These are phyloP conservation scores for Agrostemma githago DNA, from an alignment of 148 eudicot species.

Conservation along the genomic window DNA sequence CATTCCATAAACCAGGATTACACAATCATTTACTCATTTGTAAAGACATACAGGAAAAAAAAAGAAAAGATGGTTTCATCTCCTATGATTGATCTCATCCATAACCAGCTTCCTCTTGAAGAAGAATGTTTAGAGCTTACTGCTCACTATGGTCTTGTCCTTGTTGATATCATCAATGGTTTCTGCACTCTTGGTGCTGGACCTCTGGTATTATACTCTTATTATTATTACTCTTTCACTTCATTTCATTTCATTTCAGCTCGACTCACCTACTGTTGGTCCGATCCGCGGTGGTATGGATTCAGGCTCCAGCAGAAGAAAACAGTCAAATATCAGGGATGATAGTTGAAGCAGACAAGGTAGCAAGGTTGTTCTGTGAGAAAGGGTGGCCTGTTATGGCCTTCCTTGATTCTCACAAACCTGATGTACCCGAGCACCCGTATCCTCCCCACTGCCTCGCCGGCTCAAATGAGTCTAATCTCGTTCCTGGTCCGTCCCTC, in stretches of 20 bases:
- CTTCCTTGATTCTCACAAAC: slow-evolving; percentile 76
- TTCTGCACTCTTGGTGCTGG: slow-evolving; percentile 95
- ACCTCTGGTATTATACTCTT: slow-evolving; percentile 48
- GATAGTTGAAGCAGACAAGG: slow-evolving; percentile 64
- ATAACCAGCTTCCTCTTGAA: slow-evolving; percentile 61
- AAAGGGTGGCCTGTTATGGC: slow-evolving; percentile 80
- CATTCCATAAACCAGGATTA: too few relatives aligned
- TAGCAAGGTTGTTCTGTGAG: slow-evolving; percentile 59
- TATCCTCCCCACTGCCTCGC: slow-evolving; percentile 90
- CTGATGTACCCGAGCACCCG: slow-evolving; percentile 82
- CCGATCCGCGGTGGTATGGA: too few relatives aligned
- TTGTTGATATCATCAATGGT: slow-evolving; percentile 90
- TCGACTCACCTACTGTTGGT: too few relatives aligned
- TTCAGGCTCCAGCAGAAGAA: slow-evolving; percentile 61
- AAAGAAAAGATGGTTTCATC: slow-evolving; percentile 32
- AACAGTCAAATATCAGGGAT: slow-evolving; percentile 66
- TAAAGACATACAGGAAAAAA: neutral
- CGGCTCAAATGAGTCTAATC: slow-evolving; percentile 72
- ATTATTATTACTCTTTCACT: neutral
- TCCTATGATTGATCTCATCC: slow-evolving; percentile 36
- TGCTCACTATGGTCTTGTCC: slow-evolving; percentile 61
- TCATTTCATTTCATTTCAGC: neutral
- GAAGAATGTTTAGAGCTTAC: slow-evolving; percentile 35
- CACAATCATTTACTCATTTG: neutral
- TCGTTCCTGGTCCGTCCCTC: slow-evolving; percentile 62